Evolutionary conservation across 305 asterid genomes (phyloP).

Genomic region (Fraxinus sp.): DNA sequence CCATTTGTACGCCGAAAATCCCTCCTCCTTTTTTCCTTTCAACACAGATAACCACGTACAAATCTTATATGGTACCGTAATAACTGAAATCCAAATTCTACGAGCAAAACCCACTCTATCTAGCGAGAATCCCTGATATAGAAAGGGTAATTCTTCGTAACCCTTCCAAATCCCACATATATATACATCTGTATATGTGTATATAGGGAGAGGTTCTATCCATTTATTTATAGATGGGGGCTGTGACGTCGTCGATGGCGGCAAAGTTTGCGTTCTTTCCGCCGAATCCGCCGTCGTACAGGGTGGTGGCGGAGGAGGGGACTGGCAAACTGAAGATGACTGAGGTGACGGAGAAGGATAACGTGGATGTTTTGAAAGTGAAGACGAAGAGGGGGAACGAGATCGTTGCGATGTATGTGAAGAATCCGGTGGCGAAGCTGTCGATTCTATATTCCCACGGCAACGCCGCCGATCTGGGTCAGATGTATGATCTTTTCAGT

Average conservation of each 20-base stretch:
- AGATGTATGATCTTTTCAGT: slow-evolving; percentile 84
- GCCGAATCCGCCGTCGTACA: slow-evolving; percentile 87
- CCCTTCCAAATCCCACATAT: not conserved
- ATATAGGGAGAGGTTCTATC: not conserved
- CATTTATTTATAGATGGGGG: slow-evolving; percentile 60
- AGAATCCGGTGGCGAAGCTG: slow-evolving; percentile 73
- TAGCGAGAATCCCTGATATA: not conserved
- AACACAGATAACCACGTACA: slow-evolving; percentile 23
- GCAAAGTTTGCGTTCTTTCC: slow-evolving; percentile 96
- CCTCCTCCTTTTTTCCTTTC: slow-evolving; percentile 34
- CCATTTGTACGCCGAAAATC: slow-evolving; percentile 59
- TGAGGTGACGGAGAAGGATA: slow-evolving; percentile 72
- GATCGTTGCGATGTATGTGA: slow-evolving; percentile 76
- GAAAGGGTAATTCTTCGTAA: not conserved
- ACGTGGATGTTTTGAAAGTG: slow-evolving; percentile 80
- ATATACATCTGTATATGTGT: not conserved
- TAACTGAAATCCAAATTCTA: slow-evolving; percentile 30
- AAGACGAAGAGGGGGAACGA: slow-evolving; percentile 74
- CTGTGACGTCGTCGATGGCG: slow-evolving; percentile 91
- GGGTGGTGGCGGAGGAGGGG: slow-evolving; percentile 51
- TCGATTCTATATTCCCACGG: slow-evolving; percentile 92
- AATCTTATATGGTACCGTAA: not conserved
- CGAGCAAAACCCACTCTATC: slow-evolving; percentile 16
- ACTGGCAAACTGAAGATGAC: slow-evolving; percentile 75
- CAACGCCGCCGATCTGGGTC: slow-evolving; percentile 98